phyloP scores from a whole-genome alignment of 257 asterid genomes.

The Cruciata laevipes region DNA sequence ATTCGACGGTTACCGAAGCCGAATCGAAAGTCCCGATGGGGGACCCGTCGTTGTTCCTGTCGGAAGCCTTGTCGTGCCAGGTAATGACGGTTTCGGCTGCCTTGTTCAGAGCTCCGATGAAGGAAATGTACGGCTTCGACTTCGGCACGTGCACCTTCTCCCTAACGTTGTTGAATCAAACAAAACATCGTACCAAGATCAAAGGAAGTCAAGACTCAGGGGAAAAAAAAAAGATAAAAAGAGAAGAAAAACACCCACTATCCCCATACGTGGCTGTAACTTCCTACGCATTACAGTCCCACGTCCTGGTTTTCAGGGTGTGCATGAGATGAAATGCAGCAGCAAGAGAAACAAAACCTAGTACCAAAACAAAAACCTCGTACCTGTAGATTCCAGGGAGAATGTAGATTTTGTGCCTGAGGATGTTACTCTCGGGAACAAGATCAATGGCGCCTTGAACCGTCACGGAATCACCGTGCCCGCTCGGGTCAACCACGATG shows the following conservation, averaged over 20 bases:
- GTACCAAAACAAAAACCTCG: slow-evolving; percentile 18
- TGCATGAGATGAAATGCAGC: background rate
- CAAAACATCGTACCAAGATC: background rate
- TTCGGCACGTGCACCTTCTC: slow-evolving; percentile 66
- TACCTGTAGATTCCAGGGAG: slow-evolving; percentile 65
- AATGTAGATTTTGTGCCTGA: slow-evolving; percentile 51
- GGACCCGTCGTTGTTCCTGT: slow-evolving; percentile 30
- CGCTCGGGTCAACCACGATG: slow-evolving; percentile 49
- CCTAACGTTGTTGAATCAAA: slow-evolving; percentile 25
- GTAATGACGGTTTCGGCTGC: slow-evolving; percentile 40
- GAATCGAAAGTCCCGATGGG: slow-evolving; percentile 55
- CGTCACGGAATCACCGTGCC: slow-evolving; percentile 54
- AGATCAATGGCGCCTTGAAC: slow-evolving; percentile 77
- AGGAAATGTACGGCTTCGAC: slow-evolving; percentile 57
- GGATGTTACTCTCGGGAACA: slow-evolving; percentile 46
- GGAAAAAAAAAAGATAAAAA: background rate
- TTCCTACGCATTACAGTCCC: slow-evolving; percentile 7
- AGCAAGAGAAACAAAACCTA: background rate
- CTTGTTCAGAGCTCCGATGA: slow-evolving; percentile 43
- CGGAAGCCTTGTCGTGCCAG: slow-evolving; percentile 74
- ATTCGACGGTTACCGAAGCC: slow-evolving; percentile 57
- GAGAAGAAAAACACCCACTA: background rate
- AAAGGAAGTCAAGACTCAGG: background rate
- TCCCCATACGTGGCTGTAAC: background rate
- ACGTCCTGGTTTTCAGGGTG: slow-evolving; percentile 4